Base-by-base conservation (phyloP, 768 basidiomycete genomes). In the Boletus rubroflammeus region DNA sequence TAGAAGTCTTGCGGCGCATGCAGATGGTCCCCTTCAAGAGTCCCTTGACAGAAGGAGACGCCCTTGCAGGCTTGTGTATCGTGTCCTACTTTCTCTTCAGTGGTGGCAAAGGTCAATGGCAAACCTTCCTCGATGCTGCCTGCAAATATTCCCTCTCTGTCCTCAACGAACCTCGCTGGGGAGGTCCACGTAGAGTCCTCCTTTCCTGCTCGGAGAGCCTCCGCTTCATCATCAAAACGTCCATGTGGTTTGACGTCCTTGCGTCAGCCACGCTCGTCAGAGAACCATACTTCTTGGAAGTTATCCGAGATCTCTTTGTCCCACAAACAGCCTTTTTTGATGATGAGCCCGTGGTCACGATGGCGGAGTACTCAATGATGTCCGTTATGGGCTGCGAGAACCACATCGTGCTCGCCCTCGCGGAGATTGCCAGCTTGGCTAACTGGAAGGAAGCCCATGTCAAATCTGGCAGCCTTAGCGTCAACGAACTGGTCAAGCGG, bases 161-260 rank as follows among this genome's bases (percentile, higher is more conserved):
- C 21, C 76, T 90, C 50, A 57, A 73, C 31, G 63, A 73, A 54
- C 61, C 66, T 15, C 61, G 54, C 5, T 76, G 63, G 60, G 61
- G 62, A 31, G 74, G 76, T 25, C 75, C 79, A 9, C 71, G 72
- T 50, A 74, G 76, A 45, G 77, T 78, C 7, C 75, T 88, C 13
- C 54, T 73, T 32, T 52, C 57, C 15, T 82, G 79, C 60, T 58
- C 65, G 21, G 78, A 75, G 75, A 82, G 74, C 72, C 78, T 74
- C 67, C 80, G 72, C 35, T 91, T 91, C 70, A 84, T 92, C 65
- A 78, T 91, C 72, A 90, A 90, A 69, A 86, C 90, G 26, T 83
- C 87, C 15, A 83, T 92, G 51, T 93, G 90, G 90, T 90, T 92
- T 67, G 90, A 93, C 66, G 88, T 92, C 34, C 77, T 92, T 48